Base-by-base conservation (phyloP, 2,329 filamentous ascomycete genomes). In the Cladosporium halotolerans region DNA sequence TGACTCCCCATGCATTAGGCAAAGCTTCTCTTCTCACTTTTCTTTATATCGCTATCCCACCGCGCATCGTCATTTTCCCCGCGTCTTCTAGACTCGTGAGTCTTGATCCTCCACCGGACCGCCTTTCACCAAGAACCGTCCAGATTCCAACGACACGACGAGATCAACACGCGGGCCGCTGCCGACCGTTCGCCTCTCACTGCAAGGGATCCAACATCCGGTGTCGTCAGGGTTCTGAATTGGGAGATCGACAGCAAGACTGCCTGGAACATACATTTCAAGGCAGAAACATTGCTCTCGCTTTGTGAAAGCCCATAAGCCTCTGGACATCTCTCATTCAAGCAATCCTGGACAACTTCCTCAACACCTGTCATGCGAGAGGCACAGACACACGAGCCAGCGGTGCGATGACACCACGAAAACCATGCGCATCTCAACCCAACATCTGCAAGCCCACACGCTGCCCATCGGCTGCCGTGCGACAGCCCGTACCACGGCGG, bases 321-420 rank as follows among this genome's bases (percentile, higher is more conserved):
- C n/a, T 36, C 34, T 33, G 28, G 19, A 14, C n/a, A 18, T 41
- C 45, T 28, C 36, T 28, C 16, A 46, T 23, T 36, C 33, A 54
- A 45, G 18, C 48, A 49, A 32, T 38, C 47, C 52, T 51, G 50
- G 23, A 34, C 44, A 33, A 23, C 31, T 42, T 33, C n/a, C 23
- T 36, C 14, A 46, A 28, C 10, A 49, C 28, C 49, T 55, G 58
- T 60, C 55, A 62, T 63, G 62, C 55, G 54, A 54, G 48, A 53
- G 46, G 44, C 48, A 51, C 52, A 49, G 54, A 52, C 46, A 55
- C 53, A 55, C 55, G 52, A 55, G 53, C 49, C 57, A 39, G 45
- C 54, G 50, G 57, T 63, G 63, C 59, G 58, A 65, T 65, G 63
- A 63, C 57, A 57, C 44, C 51, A 38, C 33, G 28, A 52, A 57